Evolutionary conservation across 306 rosid species (phyloP).

Genomic region (Sindora glabra): DNA sequence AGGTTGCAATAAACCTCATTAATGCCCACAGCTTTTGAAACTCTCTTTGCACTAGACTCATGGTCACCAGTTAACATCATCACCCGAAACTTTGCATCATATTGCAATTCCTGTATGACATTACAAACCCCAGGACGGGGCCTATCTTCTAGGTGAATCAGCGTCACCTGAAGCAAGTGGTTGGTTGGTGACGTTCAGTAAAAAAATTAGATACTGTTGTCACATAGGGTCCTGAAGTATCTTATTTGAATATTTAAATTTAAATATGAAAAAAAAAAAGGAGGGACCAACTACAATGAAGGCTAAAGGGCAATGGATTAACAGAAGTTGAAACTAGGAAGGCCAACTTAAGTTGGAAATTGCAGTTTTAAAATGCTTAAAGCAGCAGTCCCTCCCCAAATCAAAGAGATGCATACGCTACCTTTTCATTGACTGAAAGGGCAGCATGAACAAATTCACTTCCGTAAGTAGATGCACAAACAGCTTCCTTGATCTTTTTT

Average conservation of each 20-base stretch:
- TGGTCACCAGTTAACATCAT: constrained; percentile 99
- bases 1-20: constrained; percentile 74
- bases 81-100: constrained; percentile 62
- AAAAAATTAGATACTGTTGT: too few species aligned
- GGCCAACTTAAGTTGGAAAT: constrained; percentile 1
- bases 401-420: constrained; percentile 14
- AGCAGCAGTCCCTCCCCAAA: neutral
- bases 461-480: constrained; percentile 70
- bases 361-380: constrained; percentile 9
- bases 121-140: constrained; percentile 80
- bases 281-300: neutral
- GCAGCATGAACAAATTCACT: constrained; percentile 95
- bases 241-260: neutral
- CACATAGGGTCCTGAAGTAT: neutral
- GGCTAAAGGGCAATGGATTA: neutral
- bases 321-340: too few species aligned
- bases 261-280: neutral
- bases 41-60: constrained; percentile 79
- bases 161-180: constrained; percentile 58
- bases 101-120: constrained; percentile 64
- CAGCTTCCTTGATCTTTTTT: constrained; percentile 76
- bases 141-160: constrained; percentile 93
- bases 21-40: constrained; percentile 86
- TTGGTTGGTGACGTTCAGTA: neutral
- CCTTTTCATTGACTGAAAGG: constrained; percentile 80